Conservation (phyloP, 176 grass and related monocot genomes). For the Paspalum notatum region DNA sequence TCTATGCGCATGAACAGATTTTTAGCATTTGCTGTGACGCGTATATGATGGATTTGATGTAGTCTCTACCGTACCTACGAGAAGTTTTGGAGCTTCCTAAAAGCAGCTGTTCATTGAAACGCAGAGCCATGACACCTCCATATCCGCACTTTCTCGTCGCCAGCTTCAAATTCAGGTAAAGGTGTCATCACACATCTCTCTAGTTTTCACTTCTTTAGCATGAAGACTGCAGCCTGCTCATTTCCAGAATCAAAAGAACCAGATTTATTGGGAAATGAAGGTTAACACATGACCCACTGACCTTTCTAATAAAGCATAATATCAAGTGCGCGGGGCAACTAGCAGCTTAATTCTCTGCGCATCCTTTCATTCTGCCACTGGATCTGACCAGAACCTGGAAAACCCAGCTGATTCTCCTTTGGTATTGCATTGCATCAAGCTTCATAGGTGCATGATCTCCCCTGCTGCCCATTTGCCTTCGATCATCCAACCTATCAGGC, state of each 20-base stretch:
- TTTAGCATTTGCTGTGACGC: not conserved
- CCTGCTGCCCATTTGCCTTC: slow-evolving; percentile 10
- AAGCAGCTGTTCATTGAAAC: slow-evolving; percentile 6
- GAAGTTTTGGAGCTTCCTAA: not conserved
- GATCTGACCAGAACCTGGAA: not conserved
- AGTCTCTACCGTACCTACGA: not conserved
- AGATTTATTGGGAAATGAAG: not conserved
- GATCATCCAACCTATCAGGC: not conserved
- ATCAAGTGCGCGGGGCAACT: not conserved
- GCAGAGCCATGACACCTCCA: not conserved
- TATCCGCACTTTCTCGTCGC: not conserved
- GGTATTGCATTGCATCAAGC: not conserved
- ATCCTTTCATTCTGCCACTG: not conserved
- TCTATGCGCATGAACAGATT: not conserved
- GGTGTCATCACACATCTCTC: not conserved
- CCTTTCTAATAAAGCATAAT: not conserved
- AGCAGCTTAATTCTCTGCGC: slow-evolving; percentile 1
- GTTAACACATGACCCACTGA: slow-evolving; percentile 11
- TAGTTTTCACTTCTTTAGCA: not conserved
- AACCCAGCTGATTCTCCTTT: not conserved
- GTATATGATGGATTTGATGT: slow-evolving; percentile 17
- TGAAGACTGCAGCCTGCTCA: not conserved
- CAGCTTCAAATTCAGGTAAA: slow-evolving; percentile 38
- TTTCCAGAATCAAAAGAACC: not conserved
- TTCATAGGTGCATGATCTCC: not conserved